phyloP scores from a whole-genome alignment of 371 early-diverging fungal species.

The Mucor circinelloides region DNA sequence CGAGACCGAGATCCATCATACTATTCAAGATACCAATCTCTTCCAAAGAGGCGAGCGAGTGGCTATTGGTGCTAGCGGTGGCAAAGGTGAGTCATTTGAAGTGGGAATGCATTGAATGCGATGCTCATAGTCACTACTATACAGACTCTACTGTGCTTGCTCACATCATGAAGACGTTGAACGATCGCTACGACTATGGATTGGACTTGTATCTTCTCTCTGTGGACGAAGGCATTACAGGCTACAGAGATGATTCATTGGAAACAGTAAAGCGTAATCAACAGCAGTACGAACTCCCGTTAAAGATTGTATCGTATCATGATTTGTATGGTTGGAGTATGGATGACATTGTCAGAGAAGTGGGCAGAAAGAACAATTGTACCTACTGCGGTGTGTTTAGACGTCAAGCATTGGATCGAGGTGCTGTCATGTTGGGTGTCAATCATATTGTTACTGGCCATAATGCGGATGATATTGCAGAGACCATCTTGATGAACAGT shows the following conservation, averaged over 20 bases:
- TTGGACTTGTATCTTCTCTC: constrained; percentile 92
- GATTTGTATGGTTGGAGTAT: constrained; percentile 98
- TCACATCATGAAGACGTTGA: constrained; percentile 93
- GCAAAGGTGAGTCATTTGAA: constrained; percentile 74
- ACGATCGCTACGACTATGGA: constrained; percentile 94
- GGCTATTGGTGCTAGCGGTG: constrained; percentile 98
- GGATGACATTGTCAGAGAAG: constrained; percentile 96
- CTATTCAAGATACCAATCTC: constrained; percentile 83
- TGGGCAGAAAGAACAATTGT: constrained; percentile 98
- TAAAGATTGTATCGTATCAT: constrained; percentile 94
- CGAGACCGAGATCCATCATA: constrained; percentile 97
- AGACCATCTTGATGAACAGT: constrained; percentile 99
- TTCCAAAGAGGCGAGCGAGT: constrained; percentile 92
- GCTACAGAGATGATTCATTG: constrained; percentile 98
- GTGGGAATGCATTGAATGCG: not conserved
- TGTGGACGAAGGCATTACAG: constrained; percentile 99
- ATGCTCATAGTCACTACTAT: not conserved
- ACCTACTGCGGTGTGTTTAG: constrained; percentile 99
- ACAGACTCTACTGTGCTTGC: constrained; percentile 98
- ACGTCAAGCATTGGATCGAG: constrained; percentile 98
- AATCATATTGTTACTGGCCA: constrained; percentile 99
- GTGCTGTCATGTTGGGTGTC: constrained; percentile 89
- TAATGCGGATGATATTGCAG: constrained; percentile 99
- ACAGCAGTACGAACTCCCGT: constrained; percentile 90
- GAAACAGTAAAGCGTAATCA: constrained; percentile 98